Conservation (phyloP, 129 eudicot genomes). For the Rutidosis leptorrhynchoides region DNA sequence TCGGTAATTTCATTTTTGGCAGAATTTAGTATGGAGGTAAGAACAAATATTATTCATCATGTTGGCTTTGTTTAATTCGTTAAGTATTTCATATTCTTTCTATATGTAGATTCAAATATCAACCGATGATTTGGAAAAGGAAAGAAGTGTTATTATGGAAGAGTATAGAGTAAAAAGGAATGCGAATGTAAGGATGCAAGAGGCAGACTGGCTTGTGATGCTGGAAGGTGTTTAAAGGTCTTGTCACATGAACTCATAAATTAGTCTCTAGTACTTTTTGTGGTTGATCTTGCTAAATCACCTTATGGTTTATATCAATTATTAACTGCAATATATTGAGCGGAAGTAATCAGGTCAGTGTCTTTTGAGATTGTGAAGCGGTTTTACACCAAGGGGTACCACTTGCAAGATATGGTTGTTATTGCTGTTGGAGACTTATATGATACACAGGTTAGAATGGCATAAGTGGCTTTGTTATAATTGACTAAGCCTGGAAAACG, state of each 20-base stretch:
- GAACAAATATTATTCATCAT: not conserved
- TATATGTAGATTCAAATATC: constrained; percentile 67
- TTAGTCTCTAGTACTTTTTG: constrained; percentile 7
- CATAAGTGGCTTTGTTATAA: constrained; percentile 4
- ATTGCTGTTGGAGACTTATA: constrained; percentile 92
- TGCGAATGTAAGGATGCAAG: constrained; percentile 91
- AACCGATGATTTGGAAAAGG: constrained; percentile 76
- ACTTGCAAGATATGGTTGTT: constrained; percentile 81
- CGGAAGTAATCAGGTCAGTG: constrained; percentile 82
- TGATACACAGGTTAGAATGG: constrained; percentile 69
- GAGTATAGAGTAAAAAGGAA: constrained; percentile 81
- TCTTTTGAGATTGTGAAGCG: constrained; percentile 62
- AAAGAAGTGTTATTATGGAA: constrained; percentile 94
- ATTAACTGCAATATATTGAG: constrained; percentile 69
- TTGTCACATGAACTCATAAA: constrained; percentile 16
- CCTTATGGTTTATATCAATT: constrained; percentile 5
- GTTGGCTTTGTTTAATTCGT: not conserved
- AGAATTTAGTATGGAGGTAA: constrained; percentile 86
- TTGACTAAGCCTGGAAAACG: too few relatives aligned
- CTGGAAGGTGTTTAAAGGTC: constrained; percentile 93
- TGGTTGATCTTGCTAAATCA: constrained; percentile 13
- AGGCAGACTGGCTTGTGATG: constrained; percentile 81
- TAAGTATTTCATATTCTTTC: constrained; percentile 1
- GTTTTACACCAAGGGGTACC: constrained; percentile 83
- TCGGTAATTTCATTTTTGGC: constrained; percentile 85